Conservation (phyloP, 352 stramenopile species). For the Pythium sp. region DNA sequence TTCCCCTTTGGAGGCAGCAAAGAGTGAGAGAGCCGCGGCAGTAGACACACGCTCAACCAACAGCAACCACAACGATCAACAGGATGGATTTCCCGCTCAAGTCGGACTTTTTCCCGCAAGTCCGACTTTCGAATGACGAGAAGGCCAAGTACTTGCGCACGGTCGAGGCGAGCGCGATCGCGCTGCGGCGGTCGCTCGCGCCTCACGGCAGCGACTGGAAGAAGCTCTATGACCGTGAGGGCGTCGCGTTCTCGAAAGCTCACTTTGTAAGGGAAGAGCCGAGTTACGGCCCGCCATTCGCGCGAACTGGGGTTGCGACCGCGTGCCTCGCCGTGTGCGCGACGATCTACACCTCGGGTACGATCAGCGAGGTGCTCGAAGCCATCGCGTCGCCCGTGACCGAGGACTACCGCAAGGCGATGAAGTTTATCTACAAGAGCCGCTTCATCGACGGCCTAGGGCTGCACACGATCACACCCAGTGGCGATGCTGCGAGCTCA, state of each 20-base stretch:
- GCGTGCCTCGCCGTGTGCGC: conserved; percentile 66
- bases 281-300: background rate
- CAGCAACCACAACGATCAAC: background rate
- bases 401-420: conserved; percentile 62
- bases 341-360: conserved; percentile 46
- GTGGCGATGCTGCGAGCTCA: conserved; percentile 16
- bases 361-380: conserved; percentile 66
- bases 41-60: background rate
- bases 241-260: conserved; percentile 59
- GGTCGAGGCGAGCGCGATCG: conserved; percentile 38
- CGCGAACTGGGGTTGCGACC: conserved; percentile 14
- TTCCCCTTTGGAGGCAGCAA: too few species aligned
- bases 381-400: conserved; percentile 57
- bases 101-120: conserved; percentile 62
- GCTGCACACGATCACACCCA: conserved; percentile 46
- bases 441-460: conserved; percentile 62
- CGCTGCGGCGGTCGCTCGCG: conserved; percentile 38
- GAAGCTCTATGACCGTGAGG: conserved; percentile 48
- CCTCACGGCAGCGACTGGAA: conserved; percentile 51
- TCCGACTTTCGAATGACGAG: conserved; percentile 50
- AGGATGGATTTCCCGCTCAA: conserved; percentile 74
- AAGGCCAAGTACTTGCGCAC: conserved; percentile 37
- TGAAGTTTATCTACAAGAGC: conserved; percentile 59
- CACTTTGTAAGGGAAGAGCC: conserved; percentile 32
- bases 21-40: background rate